Evolutionary conservation across 495 filamentous ascomycete species (phyloP).

Genomic region (Xylaria cubensis): DNA sequence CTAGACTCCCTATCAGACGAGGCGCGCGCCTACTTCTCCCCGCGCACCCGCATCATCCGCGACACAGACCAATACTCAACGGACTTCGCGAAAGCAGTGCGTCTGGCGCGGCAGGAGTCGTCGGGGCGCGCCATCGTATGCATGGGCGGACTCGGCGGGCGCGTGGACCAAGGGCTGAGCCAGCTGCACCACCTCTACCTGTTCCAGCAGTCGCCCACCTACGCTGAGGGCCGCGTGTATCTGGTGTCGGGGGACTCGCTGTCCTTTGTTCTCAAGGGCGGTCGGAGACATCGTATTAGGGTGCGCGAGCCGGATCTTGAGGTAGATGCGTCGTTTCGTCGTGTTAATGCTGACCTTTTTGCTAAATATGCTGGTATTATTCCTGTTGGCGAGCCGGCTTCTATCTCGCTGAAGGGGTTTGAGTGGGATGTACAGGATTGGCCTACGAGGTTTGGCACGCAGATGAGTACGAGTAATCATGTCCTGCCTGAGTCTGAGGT

Average conservation of each 20-base stretch:
- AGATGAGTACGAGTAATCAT: conserved; percentile 94
- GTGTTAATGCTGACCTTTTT: conserved; percentile 51
- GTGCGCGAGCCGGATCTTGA: conserved; percentile 53
- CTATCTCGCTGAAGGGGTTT: conserved; percentile 78
- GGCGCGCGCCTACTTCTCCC: conserved; percentile 64
- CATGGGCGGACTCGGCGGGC: conserved; percentile 83
- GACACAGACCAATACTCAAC: conserved; percentile 84
- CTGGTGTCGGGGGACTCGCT: conserved; percentile 80
- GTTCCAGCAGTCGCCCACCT: conserved; percentile 55
- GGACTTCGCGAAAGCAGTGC: conserved; percentile 70
- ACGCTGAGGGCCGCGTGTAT: conserved; percentile 61
- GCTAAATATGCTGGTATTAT: conserved; percentile 81
- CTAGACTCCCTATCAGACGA: conserved; percentile 77
- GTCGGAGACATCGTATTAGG: conserved; percentile 67
- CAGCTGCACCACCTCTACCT: conserved; percentile 81
- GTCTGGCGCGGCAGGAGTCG: conserved; percentile 45
- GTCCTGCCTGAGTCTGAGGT: conserved; percentile 58
- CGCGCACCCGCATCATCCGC: conserved; percentile 59
- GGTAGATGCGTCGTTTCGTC: conserved; percentile 42
- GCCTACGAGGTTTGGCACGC: conserved; percentile 80
- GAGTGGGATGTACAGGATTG: conserved; percentile 89
- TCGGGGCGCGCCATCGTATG: conserved; percentile 62
- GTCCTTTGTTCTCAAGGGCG: conserved; percentile 75
- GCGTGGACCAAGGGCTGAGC: conserved; percentile 90
- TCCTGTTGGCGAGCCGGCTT: conserved; percentile 73